A percentile compares a stretch with the other conserved stretches of the same genome.
These are phyloP conservation scores for Taiozyma sp. DNA, from an alignment of 1,139 yeast genomes.

Conservation along the genomic window DNA sequence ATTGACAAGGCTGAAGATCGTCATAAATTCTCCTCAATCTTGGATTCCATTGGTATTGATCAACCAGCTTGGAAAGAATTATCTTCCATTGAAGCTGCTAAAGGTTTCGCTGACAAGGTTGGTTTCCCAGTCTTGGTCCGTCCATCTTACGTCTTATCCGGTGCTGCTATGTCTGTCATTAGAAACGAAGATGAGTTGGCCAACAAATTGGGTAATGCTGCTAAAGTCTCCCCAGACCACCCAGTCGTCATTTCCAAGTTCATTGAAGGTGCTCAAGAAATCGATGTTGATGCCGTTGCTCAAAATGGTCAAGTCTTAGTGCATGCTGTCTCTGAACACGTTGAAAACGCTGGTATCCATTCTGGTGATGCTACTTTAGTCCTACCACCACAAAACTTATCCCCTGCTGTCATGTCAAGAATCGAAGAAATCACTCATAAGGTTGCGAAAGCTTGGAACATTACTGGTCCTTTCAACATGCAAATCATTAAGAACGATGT, in stretches of 20 bases:
- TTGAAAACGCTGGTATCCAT: slow-evolving; percentile 98
- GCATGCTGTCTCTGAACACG: slow-evolving; percentile 97
- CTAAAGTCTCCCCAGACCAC: slow-evolving; percentile 84
- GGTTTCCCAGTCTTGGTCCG: slow-evolving; percentile 96
- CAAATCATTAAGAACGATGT: slow-evolving; percentile 78
- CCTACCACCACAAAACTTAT: slow-evolving; percentile 80
- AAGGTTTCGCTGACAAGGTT: slow-evolving; percentile 76
- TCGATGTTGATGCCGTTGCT: slow-evolving; percentile 97
- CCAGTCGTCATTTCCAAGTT: slow-evolving; percentile 97
- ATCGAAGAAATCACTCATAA: slow-evolving; percentile 81
- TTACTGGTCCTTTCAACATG: slow-evolving; percentile 98
- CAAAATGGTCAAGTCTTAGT: slow-evolving; percentile 80
- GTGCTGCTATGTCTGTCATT: slow-evolving; percentile 98
- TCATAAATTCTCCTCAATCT: slow-evolving; percentile 92
- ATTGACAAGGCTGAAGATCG: slow-evolving; percentile 98
- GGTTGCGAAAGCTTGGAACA: slow-evolving; percentile 92
- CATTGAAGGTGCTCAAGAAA: slow-evolving; percentile 93
- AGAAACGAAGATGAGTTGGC: slow-evolving; percentile 74
- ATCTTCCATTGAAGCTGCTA: slow-evolving; percentile 82
- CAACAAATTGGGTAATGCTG: slow-evolving; percentile 76
- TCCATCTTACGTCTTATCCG: slow-evolving; percentile 95
- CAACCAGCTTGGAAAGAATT: slow-evolving; percentile 99
- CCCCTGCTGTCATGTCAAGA: slow-evolving; percentile 54
- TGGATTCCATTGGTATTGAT: slow-evolving; percentile 88
- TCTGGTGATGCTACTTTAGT: slow-evolving; percentile 98